A percentile compares a stretch with the other conserved stretches of the same genome.
These are phyloP conservation scores for Hanseniaspora uvarum DNA, from an alignment of 1,139 yeast genomes.

Conservation along the genomic window DNA sequence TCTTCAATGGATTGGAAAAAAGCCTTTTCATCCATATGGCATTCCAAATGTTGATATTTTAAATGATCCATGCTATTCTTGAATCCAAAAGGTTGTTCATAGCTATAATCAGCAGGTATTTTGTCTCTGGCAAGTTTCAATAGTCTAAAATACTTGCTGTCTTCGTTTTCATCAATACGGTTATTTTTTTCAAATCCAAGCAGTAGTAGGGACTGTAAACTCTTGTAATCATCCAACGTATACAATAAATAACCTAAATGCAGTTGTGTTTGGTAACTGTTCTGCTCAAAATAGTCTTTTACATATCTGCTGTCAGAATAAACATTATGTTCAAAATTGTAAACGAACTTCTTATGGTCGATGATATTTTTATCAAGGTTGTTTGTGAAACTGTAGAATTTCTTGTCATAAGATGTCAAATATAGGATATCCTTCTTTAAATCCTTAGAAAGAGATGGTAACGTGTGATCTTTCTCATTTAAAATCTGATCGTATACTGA, in stretches of 20 bases:
- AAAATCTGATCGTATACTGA: neutral
- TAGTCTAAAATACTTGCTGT: neutral
- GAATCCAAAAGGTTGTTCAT: neutral
- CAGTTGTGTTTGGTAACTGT: neutral
- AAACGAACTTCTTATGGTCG: neutral
- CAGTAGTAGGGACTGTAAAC: neutral
- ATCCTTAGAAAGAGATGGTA: neutral
- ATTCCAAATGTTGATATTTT: neutral
- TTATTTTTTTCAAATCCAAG: neutral
- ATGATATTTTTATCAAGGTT: neutral
- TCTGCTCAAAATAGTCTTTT: neutral
- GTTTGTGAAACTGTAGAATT: neutral
- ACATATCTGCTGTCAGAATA: neutral
- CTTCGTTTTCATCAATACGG: neutral
- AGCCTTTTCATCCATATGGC: neutral
- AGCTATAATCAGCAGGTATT: neutral
- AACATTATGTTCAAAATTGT: neutral
- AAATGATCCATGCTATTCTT: neutral
- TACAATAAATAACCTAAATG: constrained; percentile 4
- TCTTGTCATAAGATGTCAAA: neutral
- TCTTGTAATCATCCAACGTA: neutral
- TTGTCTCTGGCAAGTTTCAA: neutral
- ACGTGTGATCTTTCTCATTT: neutral
- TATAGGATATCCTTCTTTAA: neutral
- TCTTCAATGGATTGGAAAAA: neutral